Percentiles rank a stretch among this genome's conserved stretches.
phyloP scores from a whole-genome alignment of 345 rosid species.

The Passiflora organensis region DNA sequence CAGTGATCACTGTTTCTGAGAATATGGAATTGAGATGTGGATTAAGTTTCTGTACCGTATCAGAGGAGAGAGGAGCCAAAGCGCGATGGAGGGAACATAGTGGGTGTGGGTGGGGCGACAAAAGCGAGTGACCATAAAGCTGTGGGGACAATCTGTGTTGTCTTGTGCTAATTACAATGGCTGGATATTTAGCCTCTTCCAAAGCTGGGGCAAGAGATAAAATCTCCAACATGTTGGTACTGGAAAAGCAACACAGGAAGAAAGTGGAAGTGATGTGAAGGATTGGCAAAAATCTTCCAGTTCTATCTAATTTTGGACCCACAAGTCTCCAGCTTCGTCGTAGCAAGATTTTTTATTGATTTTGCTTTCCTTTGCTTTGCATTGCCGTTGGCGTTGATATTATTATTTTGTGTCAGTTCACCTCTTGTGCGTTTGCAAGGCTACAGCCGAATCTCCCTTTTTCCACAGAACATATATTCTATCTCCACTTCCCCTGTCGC shows the following conservation, averaged over 20 bases:
- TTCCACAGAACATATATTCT: conserved; percentile 9
- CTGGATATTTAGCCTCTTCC: conserved; percentile 1
- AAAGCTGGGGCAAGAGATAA: background rate
- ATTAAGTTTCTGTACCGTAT: no score
- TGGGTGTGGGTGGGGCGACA: no score
- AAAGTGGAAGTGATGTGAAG: background rate
- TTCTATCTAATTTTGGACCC: conserved; percentile 29
- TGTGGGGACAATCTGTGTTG: background rate
- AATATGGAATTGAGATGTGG: no score
- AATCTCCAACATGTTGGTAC: background rate
- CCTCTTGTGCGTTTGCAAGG: conserved; percentile 21
- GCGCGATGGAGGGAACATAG: no score
- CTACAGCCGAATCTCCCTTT: conserved; percentile 28
- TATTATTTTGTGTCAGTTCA: background rate
- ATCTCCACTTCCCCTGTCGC: conserved; percentile 6
- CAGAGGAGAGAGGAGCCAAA: no score
- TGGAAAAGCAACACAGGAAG: conserved; percentile 4
- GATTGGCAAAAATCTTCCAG: conserved; percentile 1
- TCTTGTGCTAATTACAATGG: background rate
- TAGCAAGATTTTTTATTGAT: background rate
- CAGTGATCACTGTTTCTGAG: no score
- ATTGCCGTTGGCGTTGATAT: background rate
- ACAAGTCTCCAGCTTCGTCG: conserved; percentile 9
- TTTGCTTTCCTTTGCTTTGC: conserved; percentile 2
- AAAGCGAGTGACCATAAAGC: no score